phyloP scores from a whole-genome alignment of 1,284 basidiomycete species.

The Lentinus polychrous region DNA sequence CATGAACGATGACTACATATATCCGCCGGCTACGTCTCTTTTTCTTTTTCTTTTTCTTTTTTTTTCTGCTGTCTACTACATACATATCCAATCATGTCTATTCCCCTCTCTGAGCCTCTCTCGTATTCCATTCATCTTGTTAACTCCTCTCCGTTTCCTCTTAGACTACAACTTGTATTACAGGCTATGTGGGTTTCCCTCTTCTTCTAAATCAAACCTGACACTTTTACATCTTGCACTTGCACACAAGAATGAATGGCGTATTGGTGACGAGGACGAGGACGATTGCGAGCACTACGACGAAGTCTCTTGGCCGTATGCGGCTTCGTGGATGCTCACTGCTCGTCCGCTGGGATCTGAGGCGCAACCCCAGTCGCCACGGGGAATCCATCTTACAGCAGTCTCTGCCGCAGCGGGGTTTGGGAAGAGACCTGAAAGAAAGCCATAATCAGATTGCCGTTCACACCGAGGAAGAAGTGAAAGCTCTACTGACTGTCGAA shows the following conservation, averaged over 20 bases:
- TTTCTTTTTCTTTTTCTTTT: constrained; percentile 9
- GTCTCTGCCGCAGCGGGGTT: constrained; percentile 83
- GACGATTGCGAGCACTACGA: neutral
- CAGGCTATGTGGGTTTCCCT: too few relatives aligned
- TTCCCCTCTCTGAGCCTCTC: too few relatives aligned
- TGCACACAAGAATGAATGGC: too few relatives aligned
- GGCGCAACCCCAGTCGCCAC: constrained; percentile 95
- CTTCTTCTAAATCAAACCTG: too few relatives aligned
- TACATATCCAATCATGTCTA: neutral
- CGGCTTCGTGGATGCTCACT: constrained; percentile 93
- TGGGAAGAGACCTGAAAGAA: constrained; percentile 65
- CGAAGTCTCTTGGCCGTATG: constrained; percentile 45
- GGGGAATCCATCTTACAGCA: constrained; percentile 92
- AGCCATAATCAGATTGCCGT: neutral
- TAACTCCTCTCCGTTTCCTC: neutral
- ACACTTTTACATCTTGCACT: constrained; percentile 1
- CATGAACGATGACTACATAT: constrained; percentile 1
- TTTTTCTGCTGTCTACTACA: constrained; percentile 9
- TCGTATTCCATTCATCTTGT: constrained; percentile 3
- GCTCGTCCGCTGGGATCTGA: constrained; percentile 93
- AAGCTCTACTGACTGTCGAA: constrained; percentile 67
- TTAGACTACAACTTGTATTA: too few relatives aligned
- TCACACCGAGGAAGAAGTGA: neutral
- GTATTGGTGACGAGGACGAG: too few relatives aligned
- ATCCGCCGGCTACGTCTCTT: constrained; percentile 1